Percentiles rank a stretch among this genome's conserved stretches.
Evolutionary conservation across 495 filamentous ascomycete species (phyloP).

Genomic region (Chaetomium tenue): DNA sequence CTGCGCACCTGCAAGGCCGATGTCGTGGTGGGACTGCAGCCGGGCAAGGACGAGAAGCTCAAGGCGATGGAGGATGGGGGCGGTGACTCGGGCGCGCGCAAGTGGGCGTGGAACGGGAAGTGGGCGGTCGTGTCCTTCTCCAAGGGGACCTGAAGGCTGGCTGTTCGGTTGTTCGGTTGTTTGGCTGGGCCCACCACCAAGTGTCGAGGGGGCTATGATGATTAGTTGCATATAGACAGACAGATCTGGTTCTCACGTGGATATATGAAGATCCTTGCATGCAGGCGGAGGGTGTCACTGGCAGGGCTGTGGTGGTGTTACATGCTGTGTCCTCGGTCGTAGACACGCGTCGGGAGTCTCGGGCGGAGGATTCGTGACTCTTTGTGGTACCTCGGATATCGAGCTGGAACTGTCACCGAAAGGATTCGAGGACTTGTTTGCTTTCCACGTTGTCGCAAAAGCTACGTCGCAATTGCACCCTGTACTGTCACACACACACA

Average conservation of each 20-base stretch:
- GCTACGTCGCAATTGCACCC: no score
- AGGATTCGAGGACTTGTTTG: background rate
- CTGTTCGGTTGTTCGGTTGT: background rate
- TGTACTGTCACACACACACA: no score
- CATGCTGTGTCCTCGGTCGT: background rate
- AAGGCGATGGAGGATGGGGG: constrained; percentile 64
- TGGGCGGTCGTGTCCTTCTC: constrained; percentile 94
- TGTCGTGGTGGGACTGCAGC: constrained; percentile 81
- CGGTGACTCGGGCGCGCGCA: constrained; percentile 66
- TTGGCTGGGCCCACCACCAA: no score
- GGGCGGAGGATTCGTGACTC: background rate
- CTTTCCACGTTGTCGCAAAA: no score
- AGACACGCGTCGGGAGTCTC: background rate
- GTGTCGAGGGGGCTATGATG: background rate
- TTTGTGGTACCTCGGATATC: background rate
- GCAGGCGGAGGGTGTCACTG: background rate
- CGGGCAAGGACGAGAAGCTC: constrained; percentile 78
- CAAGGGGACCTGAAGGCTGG: constrained; percentile 34
- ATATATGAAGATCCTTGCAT: background rate
- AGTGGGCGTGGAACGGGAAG: constrained; percentile 97
- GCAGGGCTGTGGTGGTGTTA: background rate
- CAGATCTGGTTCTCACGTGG: background rate
- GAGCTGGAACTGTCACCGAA: background rate
- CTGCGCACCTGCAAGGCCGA: constrained; percentile 96
- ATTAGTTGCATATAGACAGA: constrained; percentile 7